phyloP scores from a whole-genome alignment of 768 basidiomycete genomes.

The Lanmaoa rubissima region DNA sequence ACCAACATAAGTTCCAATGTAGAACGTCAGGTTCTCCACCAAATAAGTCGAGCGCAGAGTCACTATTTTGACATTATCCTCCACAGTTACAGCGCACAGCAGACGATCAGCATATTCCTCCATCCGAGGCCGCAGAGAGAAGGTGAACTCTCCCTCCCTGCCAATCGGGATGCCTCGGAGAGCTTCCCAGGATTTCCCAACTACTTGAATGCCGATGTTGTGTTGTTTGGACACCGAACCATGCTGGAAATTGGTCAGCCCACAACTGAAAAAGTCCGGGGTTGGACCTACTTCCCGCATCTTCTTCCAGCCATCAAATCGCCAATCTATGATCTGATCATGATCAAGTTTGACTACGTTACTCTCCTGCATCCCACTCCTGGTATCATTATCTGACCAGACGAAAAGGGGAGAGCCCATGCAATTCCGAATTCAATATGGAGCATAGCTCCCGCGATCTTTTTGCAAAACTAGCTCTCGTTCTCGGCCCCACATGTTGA shows the following conservation, averaged over 20 bases:
- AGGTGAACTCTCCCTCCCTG: slow-evolving; percentile 87
- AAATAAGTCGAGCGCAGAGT: slow-evolving; percentile 92
- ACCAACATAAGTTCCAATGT: slow-evolving; percentile 87
- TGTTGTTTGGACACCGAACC: slow-evolving; percentile 65
- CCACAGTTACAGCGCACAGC: slow-evolving; percentile 84
- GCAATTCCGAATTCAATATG: slow-evolving; percentile 88
- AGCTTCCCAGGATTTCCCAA: slow-evolving; percentile 87
- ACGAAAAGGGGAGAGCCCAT: slow-evolving; percentile 82
- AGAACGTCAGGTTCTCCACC: slow-evolving; percentile 86
- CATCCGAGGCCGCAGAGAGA: slow-evolving; percentile 76
- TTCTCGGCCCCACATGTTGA: slow-evolving; percentile 74
- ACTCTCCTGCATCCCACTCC: slow-evolving; percentile 42
- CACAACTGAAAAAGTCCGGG: background rate
- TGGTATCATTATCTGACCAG: slow-evolving; percentile 81
- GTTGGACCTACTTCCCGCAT: slow-evolving; percentile 74
- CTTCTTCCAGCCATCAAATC: slow-evolving; percentile 95
- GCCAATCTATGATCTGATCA: slow-evolving; percentile 84
- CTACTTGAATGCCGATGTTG: slow-evolving; percentile 79
- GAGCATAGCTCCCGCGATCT: slow-evolving; percentile 85
- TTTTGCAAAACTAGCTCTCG: slow-evolving; percentile 69
- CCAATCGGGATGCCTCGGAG: slow-evolving; percentile 88
- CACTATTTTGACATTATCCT: slow-evolving; percentile 92
- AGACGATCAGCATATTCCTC: slow-evolving; percentile 77
- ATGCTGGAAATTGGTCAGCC: slow-evolving; percentile 33
- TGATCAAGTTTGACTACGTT: slow-evolving; percentile 62